A percentile compares a stretch with the other conserved stretches of the same genome.
Evolutionary conservation across 768 basidiomycete species (phyloP).

Genomic region (Mycena vulgaris): DNA sequence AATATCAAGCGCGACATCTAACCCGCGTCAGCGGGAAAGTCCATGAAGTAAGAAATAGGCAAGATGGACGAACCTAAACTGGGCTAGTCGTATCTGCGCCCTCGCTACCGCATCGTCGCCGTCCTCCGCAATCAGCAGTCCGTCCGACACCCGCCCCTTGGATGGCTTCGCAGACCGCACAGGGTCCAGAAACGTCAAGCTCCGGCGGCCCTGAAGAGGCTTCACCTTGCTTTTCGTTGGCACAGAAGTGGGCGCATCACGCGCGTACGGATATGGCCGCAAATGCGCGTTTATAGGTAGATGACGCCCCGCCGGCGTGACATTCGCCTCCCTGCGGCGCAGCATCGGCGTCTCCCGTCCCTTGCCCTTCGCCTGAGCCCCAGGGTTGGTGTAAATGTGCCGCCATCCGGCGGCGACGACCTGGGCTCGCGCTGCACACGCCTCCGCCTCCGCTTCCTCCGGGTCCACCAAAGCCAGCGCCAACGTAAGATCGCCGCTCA

Average conservation of each 20-base stretch:
- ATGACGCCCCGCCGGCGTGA: constrained; percentile 60
- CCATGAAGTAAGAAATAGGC: background rate
- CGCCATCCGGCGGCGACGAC: constrained; percentile 71
- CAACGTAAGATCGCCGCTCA: constrained; percentile 39
- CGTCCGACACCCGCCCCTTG: constrained; percentile 3
- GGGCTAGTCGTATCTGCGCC: constrained; percentile 27
- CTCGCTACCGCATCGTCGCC: constrained; percentile 17
- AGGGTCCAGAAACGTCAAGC: constrained; percentile 43
- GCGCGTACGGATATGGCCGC: constrained; percentile 41
- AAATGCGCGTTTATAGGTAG: constrained; percentile 38
- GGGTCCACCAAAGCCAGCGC: constrained; percentile 49
- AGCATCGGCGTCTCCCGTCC: constrained; percentile 51
- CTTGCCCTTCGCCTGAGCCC: constrained; percentile 54
- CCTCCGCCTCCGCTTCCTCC: constrained; percentile 44
- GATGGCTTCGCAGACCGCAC: constrained; percentile 21
- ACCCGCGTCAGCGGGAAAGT: background rate
- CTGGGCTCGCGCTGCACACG: constrained; percentile 51
- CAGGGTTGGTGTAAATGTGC: constrained; percentile 61
- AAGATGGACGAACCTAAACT: constrained; percentile 24
- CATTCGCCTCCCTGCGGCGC: constrained; percentile 61
- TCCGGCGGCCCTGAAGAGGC: constrained; percentile 42
- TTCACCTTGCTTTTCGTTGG: constrained; percentile 27
- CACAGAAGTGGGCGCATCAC: constrained; percentile 32
- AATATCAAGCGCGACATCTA: constrained; percentile 27
- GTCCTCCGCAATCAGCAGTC: constrained; percentile 7